Conservation (phyloP, 208 protist species). For the Leishmania martiniquensis region DNA sequence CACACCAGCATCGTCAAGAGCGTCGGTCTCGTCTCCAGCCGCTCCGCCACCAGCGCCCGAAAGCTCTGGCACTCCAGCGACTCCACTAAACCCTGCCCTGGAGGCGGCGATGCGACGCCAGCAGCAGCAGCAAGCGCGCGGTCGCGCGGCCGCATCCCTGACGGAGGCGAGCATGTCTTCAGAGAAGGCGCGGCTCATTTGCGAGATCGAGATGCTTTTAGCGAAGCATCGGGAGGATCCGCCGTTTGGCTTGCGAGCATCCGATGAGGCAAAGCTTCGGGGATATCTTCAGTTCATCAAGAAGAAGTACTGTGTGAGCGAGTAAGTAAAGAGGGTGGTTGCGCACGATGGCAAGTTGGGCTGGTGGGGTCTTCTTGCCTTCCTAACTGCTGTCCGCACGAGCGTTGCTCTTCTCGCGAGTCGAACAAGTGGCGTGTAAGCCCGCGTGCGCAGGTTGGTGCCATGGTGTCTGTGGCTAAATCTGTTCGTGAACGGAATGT, state of each 20-base stretch:
- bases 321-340: not conserved
- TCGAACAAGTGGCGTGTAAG: not conserved
- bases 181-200: conserved; percentile 61
- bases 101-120: conserved; percentile 79
- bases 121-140: conserved; percentile 42
- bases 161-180: conserved; percentile 29
- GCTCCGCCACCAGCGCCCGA: not conserved
- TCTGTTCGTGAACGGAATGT: not conserved
- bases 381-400: too few relatives aligned
- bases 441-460: not conserved
- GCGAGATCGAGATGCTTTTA: conserved; percentile 61
- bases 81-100: conserved; percentile 52
- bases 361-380: too few relatives aligned
- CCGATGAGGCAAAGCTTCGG: conserved; percentile 66
- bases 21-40: not conserved
- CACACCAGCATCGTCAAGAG: not conserved
- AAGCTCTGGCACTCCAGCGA: not conserved
- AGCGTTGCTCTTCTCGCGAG: not conserved
- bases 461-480: not conserved
- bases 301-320: conserved; percentile 39
- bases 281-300: conserved; percentile 72
- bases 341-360: not conserved
- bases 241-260: conserved; percentile 76
- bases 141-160: not conserved
- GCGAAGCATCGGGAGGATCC: conserved; percentile 43